A percentile compares a stretch with the other conserved stretches of the same genome.
Evolutionary conservation across 352 stramenopile genomes (phyloP).

Genomic region (Globisporangium ultimum): DNA sequence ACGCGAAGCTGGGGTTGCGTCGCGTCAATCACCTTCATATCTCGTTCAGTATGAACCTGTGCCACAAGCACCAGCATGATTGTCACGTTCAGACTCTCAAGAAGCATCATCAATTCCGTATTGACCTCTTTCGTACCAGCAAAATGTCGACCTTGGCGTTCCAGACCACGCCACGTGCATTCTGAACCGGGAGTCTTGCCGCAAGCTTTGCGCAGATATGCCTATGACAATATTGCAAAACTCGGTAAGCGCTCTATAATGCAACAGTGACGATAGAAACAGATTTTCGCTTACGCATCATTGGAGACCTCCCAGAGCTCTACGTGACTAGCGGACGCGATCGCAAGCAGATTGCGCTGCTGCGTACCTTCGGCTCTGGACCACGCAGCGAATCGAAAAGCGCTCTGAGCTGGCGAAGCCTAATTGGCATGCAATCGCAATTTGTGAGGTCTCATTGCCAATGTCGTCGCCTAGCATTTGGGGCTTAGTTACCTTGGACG

Average conservation of each 20-base stretch:
- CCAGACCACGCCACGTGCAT: conserved; percentile 32
- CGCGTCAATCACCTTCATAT: conserved; percentile 25
- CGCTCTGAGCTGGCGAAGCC: background rate
- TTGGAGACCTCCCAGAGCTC: conserved; percentile 34
- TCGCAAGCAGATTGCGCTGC: conserved; percentile 23
- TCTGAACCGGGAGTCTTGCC: conserved; percentile 1
- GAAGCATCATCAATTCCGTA: too few species aligned
- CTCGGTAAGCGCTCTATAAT: background rate
- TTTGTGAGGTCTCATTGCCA: background rate
- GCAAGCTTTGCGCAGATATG: conserved; percentile 9
- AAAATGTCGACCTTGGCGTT: conserved; percentile 27
- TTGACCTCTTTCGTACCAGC: conserved; percentile 18
- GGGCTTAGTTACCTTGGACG: too few species aligned
- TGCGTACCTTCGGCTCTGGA: conserved; percentile 15
- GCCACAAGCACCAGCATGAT: background rate
- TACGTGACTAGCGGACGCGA: conserved; percentile 18
- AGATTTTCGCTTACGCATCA: conserved; percentile 16
- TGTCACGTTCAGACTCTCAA: too few species aligned
- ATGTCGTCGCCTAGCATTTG: too few species aligned
- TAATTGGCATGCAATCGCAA: background rate
- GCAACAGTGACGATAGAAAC: background rate
- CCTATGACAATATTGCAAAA: background rate
- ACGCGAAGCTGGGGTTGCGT: conserved; percentile 9
- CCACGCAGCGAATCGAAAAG: conserved; percentile 26
- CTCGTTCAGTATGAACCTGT: conserved; percentile 29